Evolutionary conservation across 306 rosid species (phyloP), one percentile per base, ranked within the genome.

Genomic region (Lathyrus oleraceus): DNA sequence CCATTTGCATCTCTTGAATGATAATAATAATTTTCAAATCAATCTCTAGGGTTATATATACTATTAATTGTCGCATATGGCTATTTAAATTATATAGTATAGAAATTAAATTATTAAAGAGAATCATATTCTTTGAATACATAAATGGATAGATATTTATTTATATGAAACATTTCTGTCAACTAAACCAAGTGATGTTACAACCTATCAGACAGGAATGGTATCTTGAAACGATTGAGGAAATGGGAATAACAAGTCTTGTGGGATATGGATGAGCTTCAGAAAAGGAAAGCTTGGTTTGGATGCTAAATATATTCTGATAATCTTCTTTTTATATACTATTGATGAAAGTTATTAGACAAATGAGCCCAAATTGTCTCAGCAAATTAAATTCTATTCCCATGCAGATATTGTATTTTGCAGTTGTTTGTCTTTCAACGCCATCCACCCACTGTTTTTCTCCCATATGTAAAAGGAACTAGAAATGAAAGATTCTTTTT

Each of bases 291-390:
- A 79, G 78, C 56, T 30, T 78, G 58, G 64, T 71, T 84, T 62
- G 68, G 47, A 56, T 90, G 87, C 88, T 61, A 85, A 47, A 83
- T 74, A 84, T 85, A 85, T 85, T 84, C 87, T 78, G 43, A 71
- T 81, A 73, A 89, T 83, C 83, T 76, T 20, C 78, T 59, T 67
- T 56, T 68, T 17, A 68, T 17, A 48, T 63, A 76, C 81, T 51
- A 81, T 78, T 28, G 57, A 75, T 67, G 83, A 83, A 60, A 83
- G 70, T 83, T 60, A 73, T 66, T 63, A 67, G 75, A 75, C 76
- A 70, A 43, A 61, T 61, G 73, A 69, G 82, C 71, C 74, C 72
- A 74, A 74, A 52, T 43, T 81, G 72, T 81, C 65, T 72, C 28
- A 19, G 38, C 76, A 80, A 79, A 81, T 70, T 69, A 70, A 81